These are phyloP conservation scores for Monilinia fructicola DNA, from an alignment of 2,329 filamentous ascomycete genomes.

Conservation along the genomic window DNA sequence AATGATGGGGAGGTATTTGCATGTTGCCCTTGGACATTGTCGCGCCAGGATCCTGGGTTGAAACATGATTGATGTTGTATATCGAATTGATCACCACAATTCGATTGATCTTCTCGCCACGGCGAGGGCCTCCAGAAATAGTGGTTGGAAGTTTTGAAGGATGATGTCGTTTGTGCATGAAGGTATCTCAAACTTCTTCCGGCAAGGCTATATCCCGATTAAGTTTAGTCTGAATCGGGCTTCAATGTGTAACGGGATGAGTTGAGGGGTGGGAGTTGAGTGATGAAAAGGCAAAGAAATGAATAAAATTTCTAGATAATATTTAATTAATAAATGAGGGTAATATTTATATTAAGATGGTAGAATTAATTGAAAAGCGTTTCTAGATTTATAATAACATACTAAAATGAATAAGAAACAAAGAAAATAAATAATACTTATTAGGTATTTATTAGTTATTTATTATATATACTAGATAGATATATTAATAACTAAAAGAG, in stretches of 20 bases:
- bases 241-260: background rate
- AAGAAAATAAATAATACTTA: too few relatives aligned
- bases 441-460: too few relatives aligned
- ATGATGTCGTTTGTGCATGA: conserved; percentile 21
- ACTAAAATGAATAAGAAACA: background rate
- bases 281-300: background rate
- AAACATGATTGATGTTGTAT: conserved; percentile 51
- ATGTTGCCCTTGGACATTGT: conserved; percentile 45
- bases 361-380: too few relatives aligned
- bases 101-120: conserved; percentile 25
- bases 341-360: too few relatives aligned
- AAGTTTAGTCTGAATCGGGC: conserved; percentile 10
- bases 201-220: conserved; percentile 18
- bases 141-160: conserved; percentile 13
- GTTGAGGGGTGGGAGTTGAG: too few relatives aligned
- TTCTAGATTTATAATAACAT: background rate
- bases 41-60: conserved; percentile 62
- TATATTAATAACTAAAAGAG: too few relatives aligned
- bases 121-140: conserved; percentile 19
- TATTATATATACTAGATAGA: too few relatives aligned
- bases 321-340: too few relatives aligned
- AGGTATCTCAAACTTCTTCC: conserved; percentile 21
- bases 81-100: conserved; percentile 18
- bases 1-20: conserved; percentile 48
- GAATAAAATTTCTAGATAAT: too few relatives aligned